Base-by-base conservation (phyloP, 2,329 filamentous ascomycete species). In the Penicillium sp. region DNA sequence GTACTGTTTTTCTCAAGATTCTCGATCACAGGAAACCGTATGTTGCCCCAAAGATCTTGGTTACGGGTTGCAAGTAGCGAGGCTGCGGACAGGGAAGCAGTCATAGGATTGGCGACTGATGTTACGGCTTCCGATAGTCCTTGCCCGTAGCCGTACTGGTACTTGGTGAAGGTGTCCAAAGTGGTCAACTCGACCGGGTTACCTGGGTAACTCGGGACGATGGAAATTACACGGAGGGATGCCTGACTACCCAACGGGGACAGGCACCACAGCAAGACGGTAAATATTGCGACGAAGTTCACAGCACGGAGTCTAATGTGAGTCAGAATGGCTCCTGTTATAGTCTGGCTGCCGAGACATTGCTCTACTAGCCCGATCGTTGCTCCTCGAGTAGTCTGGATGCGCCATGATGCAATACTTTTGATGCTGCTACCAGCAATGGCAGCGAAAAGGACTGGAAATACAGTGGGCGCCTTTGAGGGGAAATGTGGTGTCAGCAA, bases 391-490 rank as follows among this genome's bases (percentile, higher is more conserved):
- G 37, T 20, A 2, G 38, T 50, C 9, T 50, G 48, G 14, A 50
- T 43, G 20, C 48, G 48, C 48, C 48, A 50, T 6, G 38, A 50
- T 13, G 48, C 48, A 7, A 50, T 34, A 10, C 48, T 50, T 34
- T 50, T 50, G 18, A 50, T 50, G 20, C 48, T 50, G 48, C 48
- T 50, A 14, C 48, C 48, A 2, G 48, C 48, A 34, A 50, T 50
- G 2, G 48, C 48, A 6, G 48, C 48, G 4, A 50, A 50, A 18
- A 50, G 37, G 6, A 43, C 48, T 5, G 48, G 48, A 9, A 50
- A 50, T 16, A 50, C 3, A 20, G 48, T 50, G 16, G 48, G 48
- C 1, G 48, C 48, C 48, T 50, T 34, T 10, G 16, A 13, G 18
- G 9, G 18, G 9, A 18, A 24, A 34, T n/a, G 2, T 6, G 26